Base-by-base conservation (phyloP, 208 protist species). In the Zelonia costaricensis region DNA sequence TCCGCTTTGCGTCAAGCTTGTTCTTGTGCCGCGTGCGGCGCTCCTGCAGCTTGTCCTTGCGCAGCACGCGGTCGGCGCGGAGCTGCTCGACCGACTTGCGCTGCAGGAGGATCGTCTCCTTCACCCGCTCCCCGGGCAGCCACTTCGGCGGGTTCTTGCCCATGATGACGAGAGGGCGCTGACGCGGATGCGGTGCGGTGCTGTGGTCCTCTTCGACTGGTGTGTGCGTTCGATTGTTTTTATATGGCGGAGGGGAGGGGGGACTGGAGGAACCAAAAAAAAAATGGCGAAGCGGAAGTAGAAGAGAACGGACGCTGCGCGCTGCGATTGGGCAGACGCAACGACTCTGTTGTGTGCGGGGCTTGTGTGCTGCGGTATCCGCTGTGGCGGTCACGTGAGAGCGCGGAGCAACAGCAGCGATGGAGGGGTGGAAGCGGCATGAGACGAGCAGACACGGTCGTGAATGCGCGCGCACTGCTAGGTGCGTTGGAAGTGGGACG, bases 61-160 rank as follows among this genome's bases (percentile, higher is more conserved):
- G 77, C n/a, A 92, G 75, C 33, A 95, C 76, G 15, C 84, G 86
- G 49, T 95, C 89, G 0, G 84, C 89, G 10, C 82, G 73, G 20
- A 95, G 80, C 71, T 93, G 89, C 74, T 95, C 89, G 3, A 95
- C 89, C 20, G 89, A 95, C 66, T 93, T 93, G 45, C 89, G 89
- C 74, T 95, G 89, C 35, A 93, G 75, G 13, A 95, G 81, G 62
- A 95, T 93, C 10, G 89, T 95, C 73, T 95, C 89, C 81, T 93
- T 95, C 71, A 95, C 89, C n/a, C 89, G 89, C 25, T 93, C 84
- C 2, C 89, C 89, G 1, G 89, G 89, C 4, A 95, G 86, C 89
- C 89, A 95, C 65, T 95, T 95, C 20, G 89, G 89, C 13, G 89
- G 89, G 45, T 83, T 78, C 69, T 93, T 92, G 23, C 85, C 89